Percentiles rank a stretch among this genome's conserved stretches.
Evolutionary conservation across 1,284 basidiomycete species (phyloP).

Genomic region (Sparassis latifolia): DNA sequence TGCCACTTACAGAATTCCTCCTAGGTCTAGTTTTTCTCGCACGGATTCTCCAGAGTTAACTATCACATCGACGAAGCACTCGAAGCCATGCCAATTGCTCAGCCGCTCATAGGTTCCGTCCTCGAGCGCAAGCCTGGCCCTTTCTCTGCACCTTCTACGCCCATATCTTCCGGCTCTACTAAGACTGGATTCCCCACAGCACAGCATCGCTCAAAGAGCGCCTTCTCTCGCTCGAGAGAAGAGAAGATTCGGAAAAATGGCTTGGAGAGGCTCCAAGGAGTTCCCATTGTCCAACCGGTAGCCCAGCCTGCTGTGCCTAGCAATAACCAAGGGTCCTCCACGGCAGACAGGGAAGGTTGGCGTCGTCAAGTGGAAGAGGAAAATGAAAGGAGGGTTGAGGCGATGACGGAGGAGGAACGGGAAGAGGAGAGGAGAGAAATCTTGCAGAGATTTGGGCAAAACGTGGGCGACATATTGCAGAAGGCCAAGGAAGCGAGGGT

Average conservation of each 20-base stretch:
- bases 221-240: constrained; percentile 43
- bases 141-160: constrained; percentile 23
- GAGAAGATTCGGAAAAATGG: constrained; percentile 19
- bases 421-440: constrained; percentile 49
- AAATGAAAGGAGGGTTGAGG: constrained; percentile 35
- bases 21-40: no score
- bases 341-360: constrained; percentile 19
- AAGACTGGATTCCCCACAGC: constrained; percentile 49
- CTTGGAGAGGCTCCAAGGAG: constrained; percentile 11
- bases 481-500: constrained; percentile 35
- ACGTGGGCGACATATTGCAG: constrained; percentile 53
- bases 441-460: constrained; percentile 58
- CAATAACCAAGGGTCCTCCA: neutral
- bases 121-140: constrained; percentile 43
- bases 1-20: no score
- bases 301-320: neutral
- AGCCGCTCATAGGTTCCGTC: constrained; percentile 46
- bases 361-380: constrained; percentile 31
- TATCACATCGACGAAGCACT: no score
- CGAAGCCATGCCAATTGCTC: no score
- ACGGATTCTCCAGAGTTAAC: no score
- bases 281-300: constrained; percentile 8
- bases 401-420: constrained; percentile 42
- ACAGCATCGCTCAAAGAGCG: constrained; percentile 59
- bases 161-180: constrained; percentile 22